Percentiles rank a stretch among this genome's conserved stretches.
phyloP scores from a whole-genome alignment of 2,329 filamentous ascomycete species.

The Berkeleyomyces basicola region DNA sequence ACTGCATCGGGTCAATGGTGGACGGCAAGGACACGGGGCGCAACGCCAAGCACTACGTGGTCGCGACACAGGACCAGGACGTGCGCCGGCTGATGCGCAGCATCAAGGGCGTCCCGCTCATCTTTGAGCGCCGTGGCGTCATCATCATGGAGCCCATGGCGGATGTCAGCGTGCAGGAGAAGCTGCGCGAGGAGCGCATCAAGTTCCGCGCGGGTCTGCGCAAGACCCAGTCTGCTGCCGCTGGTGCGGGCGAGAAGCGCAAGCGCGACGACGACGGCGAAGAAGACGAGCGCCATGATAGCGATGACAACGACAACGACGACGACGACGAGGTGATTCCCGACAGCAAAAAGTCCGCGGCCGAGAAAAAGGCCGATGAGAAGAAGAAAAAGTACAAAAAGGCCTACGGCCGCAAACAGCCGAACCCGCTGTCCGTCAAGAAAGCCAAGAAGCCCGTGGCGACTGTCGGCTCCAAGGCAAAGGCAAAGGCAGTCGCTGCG shows the following conservation, averaged over 20 bases:
- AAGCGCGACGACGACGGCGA: conserved; percentile 32
- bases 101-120: conserved; percentile 56
- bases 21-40: conserved; percentile 55
- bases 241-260: conserved; percentile 28
- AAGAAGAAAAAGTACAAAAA: conserved; percentile 38
- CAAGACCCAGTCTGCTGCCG: conserved; percentile 21
- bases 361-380: background rate
- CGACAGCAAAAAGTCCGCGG: conserved; percentile 10
- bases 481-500: conserved; percentile 15
- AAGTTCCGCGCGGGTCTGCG: conserved; percentile 61
- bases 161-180: conserved; percentile 42
- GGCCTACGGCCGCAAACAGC: conserved; percentile 45
- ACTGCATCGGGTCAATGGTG: conserved; percentile 59
- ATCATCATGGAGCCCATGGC: conserved; percentile 61
- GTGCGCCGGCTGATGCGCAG: conserved; percentile 45
- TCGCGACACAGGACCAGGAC: conserved; percentile 54
- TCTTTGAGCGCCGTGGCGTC: conserved; percentile 65
- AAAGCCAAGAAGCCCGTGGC: conserved; percentile 25
- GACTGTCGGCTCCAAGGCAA: conserved; percentile 13
- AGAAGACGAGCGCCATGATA: conserved; percentile 18
- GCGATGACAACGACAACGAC: conserved; percentile 15
- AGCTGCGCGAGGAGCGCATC: conserved; percentile 50
- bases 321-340: conserved; percentile 18
- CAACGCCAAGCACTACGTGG: conserved; percentile 67
- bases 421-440: conserved; percentile 55